A percentile compares a stretch with the other conserved stretches of the same genome.
phyloP scores from a whole-genome alignment of 805 yeast species.

The Starmerella bombi region DNA sequence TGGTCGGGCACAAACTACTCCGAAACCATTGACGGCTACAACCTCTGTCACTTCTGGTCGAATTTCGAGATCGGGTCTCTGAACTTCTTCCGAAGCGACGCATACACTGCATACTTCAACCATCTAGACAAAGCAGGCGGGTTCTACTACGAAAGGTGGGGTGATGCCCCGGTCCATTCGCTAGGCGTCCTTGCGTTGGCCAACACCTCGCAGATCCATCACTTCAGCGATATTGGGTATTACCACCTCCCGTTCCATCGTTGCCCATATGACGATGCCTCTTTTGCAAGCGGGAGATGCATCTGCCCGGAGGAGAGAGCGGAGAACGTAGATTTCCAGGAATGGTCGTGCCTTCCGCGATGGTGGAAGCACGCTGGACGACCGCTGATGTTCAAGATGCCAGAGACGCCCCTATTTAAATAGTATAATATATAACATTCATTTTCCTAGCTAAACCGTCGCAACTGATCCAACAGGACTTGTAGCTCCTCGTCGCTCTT shows the following conservation, averaged over 20 bases:
- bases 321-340: conserved; percentile 27
- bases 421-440: background rate
- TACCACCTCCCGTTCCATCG: conserved; percentile 51
- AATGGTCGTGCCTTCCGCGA: conserved; percentile 27
- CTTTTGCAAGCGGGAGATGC: conserved; percentile 27
- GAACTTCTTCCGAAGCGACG: conserved; percentile 58
- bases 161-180: conserved; percentile 86
- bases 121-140: conserved; percentile 62
- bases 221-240: conserved; percentile 74
- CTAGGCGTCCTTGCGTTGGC: conserved; percentile 51
- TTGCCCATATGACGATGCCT: conserved; percentile 29
- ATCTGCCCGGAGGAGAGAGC: conserved; percentile 25
- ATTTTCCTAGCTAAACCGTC: conserved; percentile 26
- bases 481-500: conserved; percentile 79
- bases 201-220: conserved; percentile 49
- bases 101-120: conserved; percentile 54
- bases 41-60: conserved; percentile 80
- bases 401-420: background rate
- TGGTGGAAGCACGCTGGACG: conserved; percentile 30
- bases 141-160: conserved; percentile 88
- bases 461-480: conserved; percentile 72
- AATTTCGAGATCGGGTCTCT: conserved; percentile 71
- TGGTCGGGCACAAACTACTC: conserved; percentile 22
- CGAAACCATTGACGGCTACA: conserved; percentile 42
- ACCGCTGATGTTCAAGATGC: conserved; percentile 22